A percentile compares a stretch with the other conserved stretches of the same genome.
Evolutionary conservation across 2,329 filamentous ascomycete genomes (phyloP).

Genomic region (Epichloe sibirici): DNA sequence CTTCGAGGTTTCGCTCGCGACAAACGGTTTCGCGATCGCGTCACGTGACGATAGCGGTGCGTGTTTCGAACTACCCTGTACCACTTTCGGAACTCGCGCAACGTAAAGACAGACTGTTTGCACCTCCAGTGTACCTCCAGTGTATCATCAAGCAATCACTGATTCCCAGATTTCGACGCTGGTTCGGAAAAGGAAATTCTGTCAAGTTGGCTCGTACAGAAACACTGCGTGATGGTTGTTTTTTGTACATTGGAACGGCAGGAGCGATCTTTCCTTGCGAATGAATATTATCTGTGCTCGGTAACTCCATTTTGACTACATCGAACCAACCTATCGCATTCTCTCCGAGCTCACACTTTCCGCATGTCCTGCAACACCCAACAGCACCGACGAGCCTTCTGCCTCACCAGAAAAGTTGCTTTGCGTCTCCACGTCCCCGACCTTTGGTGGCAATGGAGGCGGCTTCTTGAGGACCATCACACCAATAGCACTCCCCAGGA

Average conservation of each 20-base stretch:
- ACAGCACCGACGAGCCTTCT: constrained; percentile 30
- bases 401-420: constrained; percentile 17
- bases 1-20: neutral
- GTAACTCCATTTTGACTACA: no score
- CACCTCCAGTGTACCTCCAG: no score
- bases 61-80: neutral
- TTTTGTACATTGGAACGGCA: no score
- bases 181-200: no score
- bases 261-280: no score
- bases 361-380: constrained; percentile 16
- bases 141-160: no score
- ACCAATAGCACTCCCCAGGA: constrained; percentile 40
- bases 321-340: neutral
- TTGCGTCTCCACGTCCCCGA: constrained; percentile 23
- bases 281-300: no score
- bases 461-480: constrained; percentile 32
- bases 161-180: no score
- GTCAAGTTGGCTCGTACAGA: no score
- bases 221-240: no score
- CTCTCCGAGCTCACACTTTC: constrained; percentile 9
- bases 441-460: constrained; percentile 19
- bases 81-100: no score
- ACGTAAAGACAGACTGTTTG: no score
- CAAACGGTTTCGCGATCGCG: neutral
- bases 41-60: neutral